phyloP scores from a whole-genome alignment of 176 grass and related monocot genomes.

The Panicum miliaceum region DNA sequence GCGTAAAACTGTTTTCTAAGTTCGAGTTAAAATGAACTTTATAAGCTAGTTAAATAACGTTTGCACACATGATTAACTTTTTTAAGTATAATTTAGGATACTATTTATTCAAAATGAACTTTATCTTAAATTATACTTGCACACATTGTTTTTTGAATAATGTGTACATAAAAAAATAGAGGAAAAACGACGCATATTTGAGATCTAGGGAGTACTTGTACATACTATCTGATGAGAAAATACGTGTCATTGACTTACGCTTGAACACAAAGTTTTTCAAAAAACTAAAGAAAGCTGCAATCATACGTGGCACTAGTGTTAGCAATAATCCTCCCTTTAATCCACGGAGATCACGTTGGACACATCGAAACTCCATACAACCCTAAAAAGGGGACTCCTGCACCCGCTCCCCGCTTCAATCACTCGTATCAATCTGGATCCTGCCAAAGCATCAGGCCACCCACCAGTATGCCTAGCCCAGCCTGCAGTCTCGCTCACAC shows the following conservation, averaged over 20 bases:
- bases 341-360: background rate
- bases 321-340: constrained; percentile 1
- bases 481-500: background rate
- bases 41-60: too few species aligned
- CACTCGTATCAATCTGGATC: constrained; percentile 15
- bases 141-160: too few species aligned
- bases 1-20: too few species aligned
- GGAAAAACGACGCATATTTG: too few species aligned
- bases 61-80: too few species aligned
- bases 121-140: too few species aligned
- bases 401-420: background rate
- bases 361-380: background rate
- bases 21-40: too few species aligned
- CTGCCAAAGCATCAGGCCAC: constrained; percentile 21
- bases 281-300: background rate
- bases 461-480: constrained; percentile 8
- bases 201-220: too few species aligned
- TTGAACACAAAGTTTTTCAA: background rate
- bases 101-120: too few species aligned
- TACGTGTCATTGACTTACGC: background rate
- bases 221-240: background rate
- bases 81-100: too few species aligned
- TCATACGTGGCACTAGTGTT: background rate
- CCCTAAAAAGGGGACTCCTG: background rate
- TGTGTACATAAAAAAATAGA: too few species aligned